Evolutionary conservation across 164 flowering plant genomes (phyloP), one percentile per base, ranked within the genome.

Genomic region (Nelumbo lutea): DNA sequence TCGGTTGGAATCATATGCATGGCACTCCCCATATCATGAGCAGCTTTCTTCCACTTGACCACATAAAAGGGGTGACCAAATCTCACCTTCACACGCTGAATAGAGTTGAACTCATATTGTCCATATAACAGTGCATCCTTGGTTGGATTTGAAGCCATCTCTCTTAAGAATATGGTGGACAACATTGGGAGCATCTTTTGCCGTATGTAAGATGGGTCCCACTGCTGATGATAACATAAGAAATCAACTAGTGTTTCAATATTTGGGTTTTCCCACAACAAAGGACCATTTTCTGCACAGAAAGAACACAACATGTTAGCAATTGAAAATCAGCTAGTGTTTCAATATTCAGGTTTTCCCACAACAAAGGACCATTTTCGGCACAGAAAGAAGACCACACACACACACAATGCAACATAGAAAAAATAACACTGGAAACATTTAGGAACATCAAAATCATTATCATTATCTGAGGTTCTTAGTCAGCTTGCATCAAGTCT

Each of bases 141-240:
- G 4, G 44, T 71, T 50, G 81, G 78, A 56, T 78, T 79, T 52
- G 78, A 73, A 65, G 88, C 89, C 85, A 80, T 84, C 48, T 90
- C 90, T 78, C 99, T 83, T 62, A 96, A 67, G 61, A 86, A 90
- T 56, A 87, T 79, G 62, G 96, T 96, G 44, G 99, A 96, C 64
- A 90, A 27, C 88, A 96, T 76, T 5, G 96, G 95, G 14, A 53
- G 57, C 57, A 53, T 53, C 70, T 82, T 83, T 72, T 88, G 94
- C 68, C 93, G 80, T 67, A 84, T 71, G 73, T 81, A 93, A 45
- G 93, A 87, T 6, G 98, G 96, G 62, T 86, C 80, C 97, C 98
- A 96, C 3, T 45, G 79, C 73, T 74, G 95, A 76, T 89, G 84
- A 76, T 78, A 90, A 67, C 60, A 79, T 74, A 96, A 76, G 80